Conservation (phyloP, 371 early-diverging fungal species). For the Dentiscutata heterogama region DNA sequence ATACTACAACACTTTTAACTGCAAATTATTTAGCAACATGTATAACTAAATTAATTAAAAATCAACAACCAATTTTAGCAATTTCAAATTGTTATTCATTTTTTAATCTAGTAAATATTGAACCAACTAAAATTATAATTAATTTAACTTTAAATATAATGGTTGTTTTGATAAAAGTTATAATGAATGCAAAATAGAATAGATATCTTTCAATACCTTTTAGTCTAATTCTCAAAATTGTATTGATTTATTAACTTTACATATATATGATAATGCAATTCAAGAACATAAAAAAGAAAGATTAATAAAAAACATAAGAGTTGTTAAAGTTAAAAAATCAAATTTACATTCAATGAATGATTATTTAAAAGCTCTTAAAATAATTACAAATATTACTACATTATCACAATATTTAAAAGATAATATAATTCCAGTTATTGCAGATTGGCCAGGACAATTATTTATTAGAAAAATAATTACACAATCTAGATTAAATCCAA, state of each 20-base stretch:
- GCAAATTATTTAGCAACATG: constrained; percentile 12
- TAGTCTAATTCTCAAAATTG: not conserved
- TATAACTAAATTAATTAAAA: not conserved
- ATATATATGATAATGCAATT: constrained; percentile 35
- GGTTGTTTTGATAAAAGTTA: constrained; percentile 13
- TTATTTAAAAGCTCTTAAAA: constrained; percentile 16
- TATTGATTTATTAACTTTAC: constrained; percentile 16
- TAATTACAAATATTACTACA: not conserved
- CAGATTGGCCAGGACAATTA: constrained; percentile 29
- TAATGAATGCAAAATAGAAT: not conserved
- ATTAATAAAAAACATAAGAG: not conserved
- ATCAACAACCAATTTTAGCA: not conserved
- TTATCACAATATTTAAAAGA: not conserved
- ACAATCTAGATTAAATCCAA: not conserved
- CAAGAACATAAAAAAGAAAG: not conserved
- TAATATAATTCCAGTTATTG: constrained; percentile 21
- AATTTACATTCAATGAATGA: not conserved
- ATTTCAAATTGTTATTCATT: not conserved
- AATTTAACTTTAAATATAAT: not conserved
- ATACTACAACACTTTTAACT: not conserved
- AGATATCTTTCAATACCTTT: not conserved
- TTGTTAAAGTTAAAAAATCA: not conserved
- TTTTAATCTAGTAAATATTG: constrained; percentile 13
- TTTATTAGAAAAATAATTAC: constrained; percentile 25
- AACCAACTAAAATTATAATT: not conserved